phyloP scores from a whole-genome alignment of 805 yeast genomes.

The Ogataea trehalophila region DNA sequence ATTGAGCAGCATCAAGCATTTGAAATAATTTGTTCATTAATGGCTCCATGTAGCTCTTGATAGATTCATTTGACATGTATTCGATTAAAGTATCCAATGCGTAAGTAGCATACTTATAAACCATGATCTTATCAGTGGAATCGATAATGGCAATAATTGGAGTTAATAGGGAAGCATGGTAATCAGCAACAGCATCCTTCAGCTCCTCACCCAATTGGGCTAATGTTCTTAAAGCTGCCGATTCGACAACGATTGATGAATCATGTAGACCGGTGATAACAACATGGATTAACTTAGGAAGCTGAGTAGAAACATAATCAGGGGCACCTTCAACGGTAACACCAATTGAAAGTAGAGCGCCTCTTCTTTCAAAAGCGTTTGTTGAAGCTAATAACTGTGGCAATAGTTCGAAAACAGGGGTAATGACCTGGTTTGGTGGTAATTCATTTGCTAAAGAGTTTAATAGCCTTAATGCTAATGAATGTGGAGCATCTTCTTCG shows the following conservation, averaged over 20 bases:
- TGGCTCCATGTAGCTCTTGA: conserved; percentile 74
- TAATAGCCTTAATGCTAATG: conserved; percentile 75
- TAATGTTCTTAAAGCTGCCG: conserved; percentile 81
- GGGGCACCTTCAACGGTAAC: conserved; percentile 91
- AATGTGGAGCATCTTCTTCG: conserved; percentile 78
- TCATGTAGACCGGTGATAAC: conserved; percentile 76
- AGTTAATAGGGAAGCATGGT: conserved; percentile 79
- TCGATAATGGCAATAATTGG: conserved; percentile 83
- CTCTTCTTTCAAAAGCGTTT: conserved; percentile 80
- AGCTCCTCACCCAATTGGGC: conserved; percentile 76
- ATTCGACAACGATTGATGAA: conserved; percentile 65
- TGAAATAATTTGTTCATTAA: conserved; percentile 84
- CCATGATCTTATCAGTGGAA: conserved; percentile 72
- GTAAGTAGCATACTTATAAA: conserved; percentile 85
- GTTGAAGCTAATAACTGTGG: conserved; percentile 52
- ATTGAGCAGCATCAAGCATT: conserved; percentile 71
- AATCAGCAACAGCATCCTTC: conserved; percentile 78
- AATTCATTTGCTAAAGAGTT: conserved; percentile 75
- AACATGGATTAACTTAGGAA: conserved; percentile 67
- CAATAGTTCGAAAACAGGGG: conserved; percentile 66
- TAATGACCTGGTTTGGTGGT: conserved; percentile 90
- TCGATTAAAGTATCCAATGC: conserved; percentile 92
- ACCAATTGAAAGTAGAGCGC: conserved; percentile 76
- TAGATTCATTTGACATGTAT: conserved; percentile 83
- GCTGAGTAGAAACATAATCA: conserved; percentile 75